Evolutionary conservation across 257 asterid genomes (phyloP).

Genomic region (Petunia secreta): DNA sequence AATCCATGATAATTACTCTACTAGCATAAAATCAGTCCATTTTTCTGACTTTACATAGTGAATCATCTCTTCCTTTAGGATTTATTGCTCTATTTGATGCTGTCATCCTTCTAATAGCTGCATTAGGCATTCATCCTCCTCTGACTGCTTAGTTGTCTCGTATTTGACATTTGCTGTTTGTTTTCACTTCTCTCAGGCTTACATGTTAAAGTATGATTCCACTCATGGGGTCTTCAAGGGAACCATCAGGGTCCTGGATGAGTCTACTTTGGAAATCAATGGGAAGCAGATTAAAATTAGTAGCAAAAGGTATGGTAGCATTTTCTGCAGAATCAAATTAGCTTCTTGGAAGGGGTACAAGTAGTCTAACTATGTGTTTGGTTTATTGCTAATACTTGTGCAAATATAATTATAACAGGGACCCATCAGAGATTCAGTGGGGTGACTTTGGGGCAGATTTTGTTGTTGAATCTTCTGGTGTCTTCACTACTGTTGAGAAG

Average conservation of each 20-base stretch:
- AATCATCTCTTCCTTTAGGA: too few species aligned
- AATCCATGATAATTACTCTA: too few species aligned
- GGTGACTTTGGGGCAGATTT: conserved; percentile 91
- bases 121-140: background rate
- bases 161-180: conserved; percentile 20
- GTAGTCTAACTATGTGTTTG: too few species aligned
- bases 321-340: conserved; percentile 3
- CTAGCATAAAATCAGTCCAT: too few species aligned
- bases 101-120: background rate
- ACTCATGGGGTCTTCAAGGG: conserved; percentile 92
- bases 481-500: conserved; percentile 81
- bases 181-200: conserved; percentile 61
- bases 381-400: conserved; percentile 30
- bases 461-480: conserved; percentile 95
- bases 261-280: conserved; percentile 85
- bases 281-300: conserved; percentile 80
- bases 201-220: conserved; percentile 97
- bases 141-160: background rate
- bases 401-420: conserved; percentile 49
- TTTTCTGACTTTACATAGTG: too few species aligned
- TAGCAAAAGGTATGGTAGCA: conserved; percentile 64
- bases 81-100: background rate
- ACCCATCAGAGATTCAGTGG: conserved; percentile 96
- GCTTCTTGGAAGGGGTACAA: background rate
- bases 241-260: conserved; percentile 70